Evolutionary conservation across 495 filamentous ascomycete genomes (phyloP), one percentile per base, ranked within the genome.

Genomic region (Apodospora peruviana): DNA sequence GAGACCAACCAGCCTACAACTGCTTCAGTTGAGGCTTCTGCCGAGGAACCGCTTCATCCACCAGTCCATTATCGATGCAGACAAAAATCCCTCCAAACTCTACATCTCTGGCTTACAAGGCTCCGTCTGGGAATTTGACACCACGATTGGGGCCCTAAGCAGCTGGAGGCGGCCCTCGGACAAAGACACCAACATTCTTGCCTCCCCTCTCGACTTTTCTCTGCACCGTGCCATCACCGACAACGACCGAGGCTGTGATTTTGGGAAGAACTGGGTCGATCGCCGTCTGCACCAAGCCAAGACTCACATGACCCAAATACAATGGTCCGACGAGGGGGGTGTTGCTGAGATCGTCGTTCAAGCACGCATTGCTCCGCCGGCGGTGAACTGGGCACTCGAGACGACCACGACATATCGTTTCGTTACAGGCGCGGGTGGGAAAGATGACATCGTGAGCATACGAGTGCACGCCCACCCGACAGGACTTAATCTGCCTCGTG

Each of bases 221-320:
- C 70, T 80, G 53, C 77, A 79, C 60, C 73, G 77, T 23, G 65
- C 78, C 0, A 76, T 74, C 20, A 88, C 84, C 4, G 79, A 86
- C 61, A 87, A 87, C 61, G 84, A 88, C 54, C 66, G 69, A 8
- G 70, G 78, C 1, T 64, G 66, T 11, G 61, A 66, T 11, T 68
- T 69, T 53, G 73, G 71, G 3, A 53, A 65, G 27, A 61, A 71
- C 45, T 78, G 75, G 75, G 45, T 48, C 17, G 58, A 64, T 18
- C 50, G 51, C 1, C 60, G 67, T 0, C 51, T 78, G 0, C 65
- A 73, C 49, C 66, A 74, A 44, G 68, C 73, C 42, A 69, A 69
- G 41, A 49, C 63, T 25, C 68, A 74, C 37, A 62, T 76, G n/a
- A 60, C 61, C 18, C 56, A 66, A 40, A 58, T 75, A 0, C 56